Percentiles rank a stretch among this genome's conserved stretches.
These are phyloP conservation scores for Pugionium cornutum DNA, from an alignment of 345 rosid species.

Conservation along the genomic window DNA sequence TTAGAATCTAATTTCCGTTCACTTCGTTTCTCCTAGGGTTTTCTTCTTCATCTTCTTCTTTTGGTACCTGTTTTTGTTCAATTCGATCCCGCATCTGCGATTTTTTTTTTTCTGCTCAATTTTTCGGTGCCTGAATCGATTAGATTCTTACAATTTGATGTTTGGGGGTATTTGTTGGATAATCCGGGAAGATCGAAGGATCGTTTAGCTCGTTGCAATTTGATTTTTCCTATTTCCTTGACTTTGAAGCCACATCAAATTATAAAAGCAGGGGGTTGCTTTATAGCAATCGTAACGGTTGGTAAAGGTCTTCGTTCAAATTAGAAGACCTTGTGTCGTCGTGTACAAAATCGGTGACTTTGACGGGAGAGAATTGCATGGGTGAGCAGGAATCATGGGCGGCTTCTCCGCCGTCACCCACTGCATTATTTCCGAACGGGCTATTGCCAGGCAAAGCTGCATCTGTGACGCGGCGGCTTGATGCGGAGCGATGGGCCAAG, in stretches of 20 bases:
- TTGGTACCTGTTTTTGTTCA: background rate
- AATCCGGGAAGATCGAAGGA: constrained; percentile 17
- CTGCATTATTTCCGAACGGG: constrained; percentile 71
- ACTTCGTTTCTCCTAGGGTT: constrained; percentile 31
- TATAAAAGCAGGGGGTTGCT: constrained; percentile 26
- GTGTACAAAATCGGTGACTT: constrained; percentile 28
- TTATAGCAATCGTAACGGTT: constrained; percentile 20
- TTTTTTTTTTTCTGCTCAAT: background rate
- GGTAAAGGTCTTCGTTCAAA: constrained; percentile 25
- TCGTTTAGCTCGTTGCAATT: background rate
- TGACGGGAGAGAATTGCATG: constrained; percentile 57
- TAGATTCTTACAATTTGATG: background rate
- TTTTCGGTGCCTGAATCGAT: constrained; percentile 24
- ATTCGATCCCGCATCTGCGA: background rate
- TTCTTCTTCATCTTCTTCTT: constrained; percentile 5
- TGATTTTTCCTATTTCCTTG: constrained; percentile 6
- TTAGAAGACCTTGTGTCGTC: background rate
- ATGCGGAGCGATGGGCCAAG: constrained; percentile 71
- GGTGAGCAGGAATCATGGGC: constrained; percentile 78
- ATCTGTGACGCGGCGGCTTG: constrained; percentile 59
- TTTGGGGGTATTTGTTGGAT: constrained; percentile 21
- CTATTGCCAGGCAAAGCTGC: constrained; percentile 73
- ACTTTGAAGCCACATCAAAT: constrained; percentile 2
- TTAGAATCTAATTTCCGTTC: constrained; percentile 23
- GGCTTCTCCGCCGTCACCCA: constrained; percentile 66